Conservation (phyloP, 2,329 filamentous ascomycete species). For the Pseudogymnoascus sp. region DNA sequence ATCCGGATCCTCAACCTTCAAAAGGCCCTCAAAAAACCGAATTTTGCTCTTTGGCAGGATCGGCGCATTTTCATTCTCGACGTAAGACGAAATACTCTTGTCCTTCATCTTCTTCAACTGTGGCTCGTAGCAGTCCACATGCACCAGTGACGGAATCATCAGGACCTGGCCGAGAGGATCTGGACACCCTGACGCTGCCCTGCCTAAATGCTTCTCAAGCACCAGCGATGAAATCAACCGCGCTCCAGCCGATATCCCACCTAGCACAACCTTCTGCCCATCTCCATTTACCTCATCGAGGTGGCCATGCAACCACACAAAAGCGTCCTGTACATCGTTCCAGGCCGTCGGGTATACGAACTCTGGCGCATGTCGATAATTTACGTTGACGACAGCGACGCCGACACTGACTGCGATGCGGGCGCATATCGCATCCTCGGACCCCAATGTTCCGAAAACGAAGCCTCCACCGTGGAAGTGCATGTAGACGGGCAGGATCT, state of each 20-base stretch:
- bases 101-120: constrained; percentile 31
- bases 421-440: constrained; percentile 35
- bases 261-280: constrained; percentile 33
- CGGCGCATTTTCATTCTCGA: constrained; percentile 40
- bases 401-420: constrained; percentile 31
- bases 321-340: neutral
- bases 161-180: constrained; percentile 38
- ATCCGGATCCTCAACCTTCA: constrained; percentile 19
- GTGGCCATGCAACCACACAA: constrained; percentile 42
- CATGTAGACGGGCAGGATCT: constrained; percentile 31
- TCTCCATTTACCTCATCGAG: constrained; percentile 33
- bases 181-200: neutral
- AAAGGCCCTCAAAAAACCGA: constrained; percentile 14
- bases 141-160: constrained; percentile 40
- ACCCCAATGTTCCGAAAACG: constrained; percentile 33
- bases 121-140: constrained; percentile 10
- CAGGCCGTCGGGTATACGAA: constrained; percentile 26
- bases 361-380: constrained; percentile 35
- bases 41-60: constrained; percentile 36
- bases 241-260: constrained; percentile 41
- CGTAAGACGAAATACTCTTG: constrained; percentile 35
- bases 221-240: constrained; percentile 36
- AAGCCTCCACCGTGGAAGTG: constrained; percentile 28
- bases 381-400: constrained; percentile 35
- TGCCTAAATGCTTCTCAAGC: constrained; percentile 31